These are phyloP conservation scores for Cicer judaicum DNA, from an alignment of 306 rosid genomes.

Conservation along the genomic window DNA sequence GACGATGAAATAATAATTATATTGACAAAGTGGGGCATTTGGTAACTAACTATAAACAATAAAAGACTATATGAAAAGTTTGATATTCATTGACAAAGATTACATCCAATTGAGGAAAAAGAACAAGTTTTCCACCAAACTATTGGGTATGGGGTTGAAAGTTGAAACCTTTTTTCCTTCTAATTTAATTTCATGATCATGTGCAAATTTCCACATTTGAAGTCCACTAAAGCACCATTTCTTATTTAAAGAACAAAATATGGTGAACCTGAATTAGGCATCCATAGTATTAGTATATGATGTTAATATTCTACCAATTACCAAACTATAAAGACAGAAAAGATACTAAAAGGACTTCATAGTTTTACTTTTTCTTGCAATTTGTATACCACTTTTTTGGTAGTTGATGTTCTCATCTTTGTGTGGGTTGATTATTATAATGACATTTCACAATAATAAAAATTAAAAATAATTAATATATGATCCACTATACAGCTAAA, in stretches of 20 bases:
- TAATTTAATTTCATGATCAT: not conserved
- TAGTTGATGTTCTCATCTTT: not conserved
- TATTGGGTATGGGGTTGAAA: not conserved
- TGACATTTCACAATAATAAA: not conserved
- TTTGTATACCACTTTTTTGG: not conserved
- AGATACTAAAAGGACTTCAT: not conserved
- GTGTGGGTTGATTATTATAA: conserved; percentile 10
- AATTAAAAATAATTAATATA: not conserved
- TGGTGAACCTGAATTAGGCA: conserved; percentile 41
- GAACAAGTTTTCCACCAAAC: conserved; percentile 33
- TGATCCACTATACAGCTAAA: conserved; percentile 22
- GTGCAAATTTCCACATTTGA: conserved; percentile 26
- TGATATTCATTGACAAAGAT: conserved; percentile 34
- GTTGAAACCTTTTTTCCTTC: conserved; percentile 4
- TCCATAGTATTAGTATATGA: conserved; percentile 30
- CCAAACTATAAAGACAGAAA: conserved; percentile 27
- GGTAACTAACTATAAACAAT: conserved; percentile 25
- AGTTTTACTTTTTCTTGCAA: conserved; percentile 17
- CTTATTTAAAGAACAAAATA: conserved; percentile 14
- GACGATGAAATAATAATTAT: not conserved
- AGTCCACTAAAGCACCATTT: conserved; percentile 18
- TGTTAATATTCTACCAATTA: conserved; percentile 42
- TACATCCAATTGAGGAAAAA: conserved; percentile 38
- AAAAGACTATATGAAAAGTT: conserved; percentile 32
- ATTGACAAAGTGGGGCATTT: conserved; percentile 21